Percentiles rank a stretch among this genome's conserved stretches.
These are phyloP conservation scores for Acanthamoeba divionensis DNA, from an alignment of 208 protist genomes.

Conservation along the genomic window DNA sequence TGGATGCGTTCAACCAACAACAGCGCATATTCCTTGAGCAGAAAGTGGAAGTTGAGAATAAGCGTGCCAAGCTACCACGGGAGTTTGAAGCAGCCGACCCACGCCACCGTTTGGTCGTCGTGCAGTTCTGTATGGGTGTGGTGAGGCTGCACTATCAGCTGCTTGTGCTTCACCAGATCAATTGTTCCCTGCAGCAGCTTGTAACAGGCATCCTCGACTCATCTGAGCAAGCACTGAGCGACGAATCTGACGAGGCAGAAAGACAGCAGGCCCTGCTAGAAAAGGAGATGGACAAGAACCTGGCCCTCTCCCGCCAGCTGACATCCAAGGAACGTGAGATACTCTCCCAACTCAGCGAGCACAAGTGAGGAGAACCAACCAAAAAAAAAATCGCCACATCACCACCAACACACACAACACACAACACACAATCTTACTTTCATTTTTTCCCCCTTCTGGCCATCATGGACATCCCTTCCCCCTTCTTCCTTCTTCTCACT, in stretches of 20 bases:
- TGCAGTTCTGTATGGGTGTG: constrained; percentile 40
- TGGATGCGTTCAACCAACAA: constrained; percentile 54
- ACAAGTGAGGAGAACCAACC: too few relatives aligned
- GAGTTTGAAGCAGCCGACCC: neutral
- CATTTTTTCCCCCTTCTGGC: too few relatives aligned
- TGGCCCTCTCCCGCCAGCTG: constrained; percentile 6
- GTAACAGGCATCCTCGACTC: constrained; percentile 36
- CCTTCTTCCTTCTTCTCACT: too few relatives aligned
- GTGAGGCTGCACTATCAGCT: constrained; percentile 48
- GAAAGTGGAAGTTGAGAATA: constrained; percentile 20
- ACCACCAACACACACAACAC: too few relatives aligned
- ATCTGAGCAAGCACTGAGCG: neutral
- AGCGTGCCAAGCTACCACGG: neutral
- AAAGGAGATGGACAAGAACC: constrained; percentile 48
- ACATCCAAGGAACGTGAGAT: constrained; percentile 32
- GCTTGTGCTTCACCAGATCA: constrained; percentile 48
- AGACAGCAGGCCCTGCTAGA: constrained; percentile 18
- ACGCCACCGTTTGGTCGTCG: neutral
- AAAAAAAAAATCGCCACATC: too few relatives aligned
- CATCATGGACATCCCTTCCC: too few relatives aligned
- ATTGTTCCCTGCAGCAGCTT: constrained; percentile 42
- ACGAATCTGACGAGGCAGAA: constrained; percentile 28
- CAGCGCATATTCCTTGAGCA: constrained; percentile 41
- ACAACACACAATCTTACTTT: too few relatives aligned
- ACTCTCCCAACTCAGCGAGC: neutral